phyloP scores from a whole-genome alignment of 805 yeast genomes.

The Brettanomyces custersianus region DNA sequence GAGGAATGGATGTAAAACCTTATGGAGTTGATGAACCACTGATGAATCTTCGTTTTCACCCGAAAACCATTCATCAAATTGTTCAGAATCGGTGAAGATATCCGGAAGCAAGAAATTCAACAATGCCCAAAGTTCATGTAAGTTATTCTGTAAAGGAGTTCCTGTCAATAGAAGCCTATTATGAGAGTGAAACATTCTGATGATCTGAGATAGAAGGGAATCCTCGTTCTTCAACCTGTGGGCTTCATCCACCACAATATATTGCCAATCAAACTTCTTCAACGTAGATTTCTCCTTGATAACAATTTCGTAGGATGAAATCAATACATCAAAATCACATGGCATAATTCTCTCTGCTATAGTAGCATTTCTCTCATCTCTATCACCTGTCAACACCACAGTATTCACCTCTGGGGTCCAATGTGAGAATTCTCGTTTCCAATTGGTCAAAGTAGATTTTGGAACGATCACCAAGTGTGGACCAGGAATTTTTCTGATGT shows the following conservation, averaged over 20 bases:
- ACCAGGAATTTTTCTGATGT: constrained; percentile 48
- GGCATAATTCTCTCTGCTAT: constrained; percentile 40
- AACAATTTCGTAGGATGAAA: constrained; percentile 69
- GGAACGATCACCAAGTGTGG: constrained; percentile 76
- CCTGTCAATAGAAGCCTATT: constrained; percentile 71
- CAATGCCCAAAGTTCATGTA: constrained; percentile 77
- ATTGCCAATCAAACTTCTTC: constrained; percentile 64
- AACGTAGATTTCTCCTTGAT: constrained; percentile 64
- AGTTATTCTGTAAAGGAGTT: constrained; percentile 72
- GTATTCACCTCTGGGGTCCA: constrained; percentile 79
- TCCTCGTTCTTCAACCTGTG: constrained; percentile 78
- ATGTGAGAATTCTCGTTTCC: constrained; percentile 66
- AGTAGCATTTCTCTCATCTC: constrained; percentile 51
- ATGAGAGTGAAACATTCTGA: constrained; percentile 60
- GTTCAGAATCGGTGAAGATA: constrained; percentile 62
- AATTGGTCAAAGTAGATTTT: constrained; percentile 71
- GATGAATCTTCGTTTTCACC: constrained; percentile 26
- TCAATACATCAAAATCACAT: constrained; percentile 64
- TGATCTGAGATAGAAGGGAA: constrained; percentile 61
- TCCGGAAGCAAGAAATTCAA: constrained; percentile 72
- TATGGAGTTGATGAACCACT: constrained; percentile 61
- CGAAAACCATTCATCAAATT: constrained; percentile 70
- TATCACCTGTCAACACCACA: constrained; percentile 65
- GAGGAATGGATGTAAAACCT: constrained; percentile 67
- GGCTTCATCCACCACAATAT: constrained; percentile 74